Evolutionary conservation across 2,329 filamentous ascomycete genomes (phyloP).

Genomic region (Oidium heveae): DNA sequence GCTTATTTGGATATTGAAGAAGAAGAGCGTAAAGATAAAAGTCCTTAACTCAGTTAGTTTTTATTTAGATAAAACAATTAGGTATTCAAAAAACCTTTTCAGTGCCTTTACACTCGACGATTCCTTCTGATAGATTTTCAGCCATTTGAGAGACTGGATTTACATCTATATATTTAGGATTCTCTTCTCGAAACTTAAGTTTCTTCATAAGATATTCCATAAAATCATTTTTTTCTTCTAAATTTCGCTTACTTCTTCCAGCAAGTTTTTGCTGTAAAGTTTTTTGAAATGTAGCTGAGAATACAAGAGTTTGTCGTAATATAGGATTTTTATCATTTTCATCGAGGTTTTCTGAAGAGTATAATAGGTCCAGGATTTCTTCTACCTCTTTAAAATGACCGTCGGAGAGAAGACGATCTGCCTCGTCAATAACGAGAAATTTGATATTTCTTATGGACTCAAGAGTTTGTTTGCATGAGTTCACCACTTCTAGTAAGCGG

Average conservation of each 20-base stretch:
- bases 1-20: slow-evolving; percentile 53
- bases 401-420: slow-evolving; percentile 71
- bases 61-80: not conserved
- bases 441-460: slow-evolving; percentile 44
- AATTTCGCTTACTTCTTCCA: slow-evolving; percentile 35
- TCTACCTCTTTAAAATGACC: slow-evolving; percentile 90
- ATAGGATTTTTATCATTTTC: slow-evolving; percentile 21
- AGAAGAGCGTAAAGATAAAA: slow-evolving; percentile 79
- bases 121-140: slow-evolving; percentile 56
- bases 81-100: slow-evolving; percentile 41
- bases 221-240: slow-evolving; percentile 41
- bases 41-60: slow-evolving; percentile 26
- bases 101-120: slow-evolving; percentile 76
- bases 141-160: slow-evolving; percentile 84
- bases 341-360: slow-evolving; percentile 26
- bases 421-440: slow-evolving; percentile 83
- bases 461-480: slow-evolving; percentile 44
- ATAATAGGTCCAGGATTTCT: slow-evolving; percentile 61
- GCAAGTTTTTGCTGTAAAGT: slow-evolving; percentile 74
- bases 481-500: slow-evolving; percentile 81
- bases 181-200: slow-evolving; percentile 61
- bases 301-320: slow-evolving; percentile 67
- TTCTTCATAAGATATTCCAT: slow-evolving; percentile 86
- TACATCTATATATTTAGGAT: slow-evolving; percentile 75
- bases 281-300: slow-evolving; percentile 89